Conservation (phyloP, 495 filamentous ascomycete species). For the Hyaloscypha finlandica region DNA sequence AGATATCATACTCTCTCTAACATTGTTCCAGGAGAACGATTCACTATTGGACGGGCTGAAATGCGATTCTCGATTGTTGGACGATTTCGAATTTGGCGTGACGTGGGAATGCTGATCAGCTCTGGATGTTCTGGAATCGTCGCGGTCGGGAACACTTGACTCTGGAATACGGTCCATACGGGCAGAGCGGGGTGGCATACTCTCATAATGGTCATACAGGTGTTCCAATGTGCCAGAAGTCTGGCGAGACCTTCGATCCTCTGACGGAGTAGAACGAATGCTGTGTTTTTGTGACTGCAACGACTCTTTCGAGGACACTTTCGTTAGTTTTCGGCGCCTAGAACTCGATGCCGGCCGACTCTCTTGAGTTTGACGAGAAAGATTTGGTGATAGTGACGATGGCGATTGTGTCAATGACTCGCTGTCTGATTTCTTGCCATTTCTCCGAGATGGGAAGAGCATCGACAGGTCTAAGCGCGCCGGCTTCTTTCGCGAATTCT, state of each 20-base stretch:
- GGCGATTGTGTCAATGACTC: slow-evolving; percentile 42
- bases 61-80: neutral
- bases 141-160: slow-evolving; percentile 28
- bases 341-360: slow-evolving; percentile 27
- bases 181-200: slow-evolving; percentile 43
- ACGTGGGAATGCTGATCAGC: slow-evolving; percentile 10
- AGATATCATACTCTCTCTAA: slow-evolving; percentile 21
- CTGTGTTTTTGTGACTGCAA: slow-evolving; percentile 35
- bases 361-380: slow-evolving; percentile 20
- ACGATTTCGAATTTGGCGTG: neutral
- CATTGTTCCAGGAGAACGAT: slow-evolving; percentile 31
- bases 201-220: slow-evolving; percentile 56
- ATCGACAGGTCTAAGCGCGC: slow-evolving; percentile 49
- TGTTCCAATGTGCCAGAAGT: slow-evolving; percentile 36
- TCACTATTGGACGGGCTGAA: slow-evolving; percentile 2
- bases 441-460: slow-evolving; percentile 34
- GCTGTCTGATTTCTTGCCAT: slow-evolving; percentile 32
- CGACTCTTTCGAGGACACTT: slow-evolving; percentile 27
- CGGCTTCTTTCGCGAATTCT: slow-evolving; percentile 48
- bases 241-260: slow-evolving; percentile 15
- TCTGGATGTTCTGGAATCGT: slow-evolving; percentile 24
- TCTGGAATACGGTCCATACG: slow-evolving; percentile 38
- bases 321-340: slow-evolving; percentile 27
- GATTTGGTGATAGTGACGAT: slow-evolving; percentile 38
- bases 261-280: slow-evolving; percentile 35